Conservation (phyloP, 208 protist species). For the Ichthyophonus hoferi region DNA sequence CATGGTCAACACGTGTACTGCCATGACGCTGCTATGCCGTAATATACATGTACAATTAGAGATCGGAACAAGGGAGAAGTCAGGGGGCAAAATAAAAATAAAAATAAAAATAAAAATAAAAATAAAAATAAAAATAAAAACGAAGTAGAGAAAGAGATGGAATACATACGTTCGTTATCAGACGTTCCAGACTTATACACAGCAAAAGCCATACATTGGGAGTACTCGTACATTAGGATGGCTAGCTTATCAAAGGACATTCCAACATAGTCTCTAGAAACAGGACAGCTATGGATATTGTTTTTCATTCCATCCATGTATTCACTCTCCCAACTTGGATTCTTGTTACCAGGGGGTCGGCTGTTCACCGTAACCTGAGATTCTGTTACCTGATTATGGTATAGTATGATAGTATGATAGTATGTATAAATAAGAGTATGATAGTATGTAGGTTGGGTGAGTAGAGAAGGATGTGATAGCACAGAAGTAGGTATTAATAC, state of each 20-base stretch:
- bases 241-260: not conserved
- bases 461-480: no score
- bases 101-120: not conserved
- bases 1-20: not conserved
- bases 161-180: not conserved
- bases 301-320: not conserved
- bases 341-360: not conserved
- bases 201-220: not conserved
- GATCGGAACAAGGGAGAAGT: no score
- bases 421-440: not conserved
- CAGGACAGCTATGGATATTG: not conserved
- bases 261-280: not conserved
- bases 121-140: not conserved
- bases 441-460: no score
- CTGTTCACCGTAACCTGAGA: not conserved
- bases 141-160: not conserved
- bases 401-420: not conserved
- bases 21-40: no score
- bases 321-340: not conserved
- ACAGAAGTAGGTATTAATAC: no score
- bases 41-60: no score
- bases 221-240: not conserved
- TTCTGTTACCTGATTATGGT: not conserved
- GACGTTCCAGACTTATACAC: not conserved
- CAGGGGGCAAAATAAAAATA: not conserved